Base-by-base conservation (phyloP, 78 protist species). In the Dictyostelium intermedium region DNA sequence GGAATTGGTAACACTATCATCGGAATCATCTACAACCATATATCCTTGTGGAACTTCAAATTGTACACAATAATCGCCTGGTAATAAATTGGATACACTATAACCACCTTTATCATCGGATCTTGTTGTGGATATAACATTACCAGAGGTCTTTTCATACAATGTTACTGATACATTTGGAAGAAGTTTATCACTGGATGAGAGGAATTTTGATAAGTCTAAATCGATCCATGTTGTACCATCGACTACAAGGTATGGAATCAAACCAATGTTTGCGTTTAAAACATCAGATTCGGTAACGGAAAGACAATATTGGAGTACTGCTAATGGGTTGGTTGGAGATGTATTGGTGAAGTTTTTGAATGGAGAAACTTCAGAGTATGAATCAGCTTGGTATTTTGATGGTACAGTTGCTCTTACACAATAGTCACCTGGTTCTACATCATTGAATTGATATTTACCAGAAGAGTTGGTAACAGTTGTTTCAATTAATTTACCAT, bases 51-150 rank as follows among this genome's bases (percentile, higher is more conserved):
- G 82, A 2, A 30, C 14, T 23, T 2, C 50, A 39, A 70, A 70
- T 34, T 70, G 45, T 7, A 84, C 69, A 70, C 82, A 84, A 39
- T 70, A 84, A 10, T 83, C 37, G 11, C 84, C 84, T n/a, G 91
- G 76, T 18, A 43, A 9, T 27, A 70, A 6, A 20, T 14, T 1
- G 5, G 23, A 2, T 37, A 84, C 30, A 14, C 8, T 2, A 23
- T 84, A 84, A 41, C 74, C n/a, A 70, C 91, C 91, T 2, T 30
- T 20, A 23, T 35, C 53, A 45, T 70, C 78, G 0, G 78, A 32
- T 25, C 16, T 20, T 14, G 14, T 35, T 18, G 63, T 41, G 6
- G 50, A 2, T 6, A 77, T n/a, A 41, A 16, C 30, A 3, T 11
- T n/a, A 6, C 76, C 37, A 27, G 10, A 10, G 5, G 4, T 27